Evolutionary conservation across 1,284 basidiomycete species (phyloP), one percentile per base, ranked within the genome.

Genomic region (Melampsora americana): DNA sequence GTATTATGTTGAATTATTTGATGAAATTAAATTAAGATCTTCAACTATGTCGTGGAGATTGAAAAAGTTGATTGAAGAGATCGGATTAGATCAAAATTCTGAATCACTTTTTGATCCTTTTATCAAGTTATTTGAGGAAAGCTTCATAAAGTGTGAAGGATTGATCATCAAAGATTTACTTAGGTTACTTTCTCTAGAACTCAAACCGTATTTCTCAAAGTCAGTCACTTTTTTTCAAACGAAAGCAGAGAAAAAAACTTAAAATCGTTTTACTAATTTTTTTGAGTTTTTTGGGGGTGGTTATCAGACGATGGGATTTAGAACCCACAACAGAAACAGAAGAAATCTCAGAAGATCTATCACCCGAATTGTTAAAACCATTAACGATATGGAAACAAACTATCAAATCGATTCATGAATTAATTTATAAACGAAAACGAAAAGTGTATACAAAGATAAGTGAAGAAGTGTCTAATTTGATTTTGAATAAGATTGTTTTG

Each of bases 1-100:
- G 70, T 72, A 65, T 50, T 72, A 65, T 72, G 60, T 46, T 16
- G 70, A 72, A 30, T 60, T 72, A 2, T 65, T 48, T 42, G 70
- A 72, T 9, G 60, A 66, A 35, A 26, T 72, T 20, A 64, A 66
- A 32, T 44, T 16, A 35, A 23, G 65, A 60, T 18, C 42, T n/a
- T n/a, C n/a, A n/a, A n/a, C n/a, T n/a, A n/a, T n/a, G n/a, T n/a
- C n/a, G n/a, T n/a, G n/a, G n/a, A n/a, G n/a, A n/a, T n/a, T n/a
- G n/a, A n/a, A n/a, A n/a, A 66, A 72, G 32, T 42, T 11, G 4
- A n/a, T 20, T 39, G 20, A 46, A 53, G 44, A 1, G 1, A 1
- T 46, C 12, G 26, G 62, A 28, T 42, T 48, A 23, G 60, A 11
- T 60, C 9, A 28, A 28, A 60, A 60, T n/a, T 9, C 56, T 60